These are phyloP conservation scores for Pontederia crassipes DNA, from an alignment of 176 grass and related monocot genomes.

Conservation along the genomic window DNA sequence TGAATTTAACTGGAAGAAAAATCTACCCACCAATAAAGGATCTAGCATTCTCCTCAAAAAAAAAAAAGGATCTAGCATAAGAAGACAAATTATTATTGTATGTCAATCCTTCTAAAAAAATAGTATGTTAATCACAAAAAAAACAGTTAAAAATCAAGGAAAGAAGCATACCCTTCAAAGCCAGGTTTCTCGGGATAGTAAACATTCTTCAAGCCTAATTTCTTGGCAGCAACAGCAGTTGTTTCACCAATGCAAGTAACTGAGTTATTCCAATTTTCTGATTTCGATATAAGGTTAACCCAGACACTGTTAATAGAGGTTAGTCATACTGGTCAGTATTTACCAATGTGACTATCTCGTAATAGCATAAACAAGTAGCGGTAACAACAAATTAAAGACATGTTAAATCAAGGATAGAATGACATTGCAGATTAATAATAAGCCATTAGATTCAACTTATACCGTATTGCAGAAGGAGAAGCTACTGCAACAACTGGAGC, in stretches of 20 bases:
- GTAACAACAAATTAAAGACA: no score
- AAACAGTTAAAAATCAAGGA: neutral
- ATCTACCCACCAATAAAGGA: neutral
- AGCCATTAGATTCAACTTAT: slow-evolving; percentile 10
- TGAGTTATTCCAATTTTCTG: slow-evolving; percentile 44
- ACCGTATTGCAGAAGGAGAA: slow-evolving; percentile 90
- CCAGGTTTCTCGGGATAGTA: slow-evolving; percentile 74
- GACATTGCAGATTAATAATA: neutral
- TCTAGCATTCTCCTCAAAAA: no score
- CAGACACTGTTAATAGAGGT: slow-evolving; percentile 37
- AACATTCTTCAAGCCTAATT: slow-evolving; percentile 48
- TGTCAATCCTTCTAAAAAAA: no score
- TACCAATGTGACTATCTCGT: no score
- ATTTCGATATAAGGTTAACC: slow-evolving; percentile 44
- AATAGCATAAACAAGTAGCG: no score
- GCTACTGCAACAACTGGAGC: slow-evolving; percentile 88
- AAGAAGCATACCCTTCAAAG: slow-evolving; percentile 59
- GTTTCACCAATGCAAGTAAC: slow-evolving; percentile 94
- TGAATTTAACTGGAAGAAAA: no score
- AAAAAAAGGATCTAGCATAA: neutral
- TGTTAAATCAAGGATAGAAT: no score
- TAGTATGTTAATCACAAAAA: neutral
- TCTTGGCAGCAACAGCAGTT: slow-evolving; percentile 60
- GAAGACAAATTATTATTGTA: neutral
- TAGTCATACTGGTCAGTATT: neutral